Base-by-base conservation (phyloP, 2,329 filamentous ascomycete genomes). In the Beauveria sp. region DNA sequence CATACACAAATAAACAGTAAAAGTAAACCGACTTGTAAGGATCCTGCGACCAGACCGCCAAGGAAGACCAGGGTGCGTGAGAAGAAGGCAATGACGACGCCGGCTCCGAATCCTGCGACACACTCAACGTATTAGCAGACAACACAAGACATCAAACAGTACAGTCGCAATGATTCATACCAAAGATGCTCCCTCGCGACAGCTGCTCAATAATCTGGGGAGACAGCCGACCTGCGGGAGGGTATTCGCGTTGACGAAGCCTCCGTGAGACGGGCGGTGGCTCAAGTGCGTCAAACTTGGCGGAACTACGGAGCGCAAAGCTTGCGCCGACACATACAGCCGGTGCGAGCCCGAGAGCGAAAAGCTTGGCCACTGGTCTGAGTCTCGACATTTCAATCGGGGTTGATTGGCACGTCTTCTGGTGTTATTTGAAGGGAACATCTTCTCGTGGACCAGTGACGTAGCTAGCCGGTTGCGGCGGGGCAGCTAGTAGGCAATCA, bases 21-120 rank as follows among this genome's bases (percentile, higher is more conserved):
- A 49, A 10, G 14, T 20, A n/a, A n/a, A 68, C 78, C 65, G 76
- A 88, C 86, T 75, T 90, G 85, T 18, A 88, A 69, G 34, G 83
- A 78, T 16, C 89, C 76, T 26, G 90, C 81, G 10, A 86, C 73
- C 14, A 90, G 69, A 0, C 89, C 88, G 22, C 89, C 75, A 22
- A 93, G 71, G 18, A 92, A 68, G 1, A 88, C 86, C 53, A 93
- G 75, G 1, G 87, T 84, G 69, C 84, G 85, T 9, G 87, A 91
- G 71, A 93, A 91, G 18, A 88, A 77, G 62, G 86, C 85, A 28
- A 92, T 79, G 0, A 87, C 75, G 38, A 93, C 67, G 1, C 88
- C 88, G 3, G 81, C 74, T n/a, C 81, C 67, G 60, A 89, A 83
- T 20, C 87, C 86, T 87, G 26, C 22, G 22, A 42, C 16, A 28